Evolutionary conservation across 306 rosid species (phyloP).

Genomic region (Citrullus colocynthis): DNA sequence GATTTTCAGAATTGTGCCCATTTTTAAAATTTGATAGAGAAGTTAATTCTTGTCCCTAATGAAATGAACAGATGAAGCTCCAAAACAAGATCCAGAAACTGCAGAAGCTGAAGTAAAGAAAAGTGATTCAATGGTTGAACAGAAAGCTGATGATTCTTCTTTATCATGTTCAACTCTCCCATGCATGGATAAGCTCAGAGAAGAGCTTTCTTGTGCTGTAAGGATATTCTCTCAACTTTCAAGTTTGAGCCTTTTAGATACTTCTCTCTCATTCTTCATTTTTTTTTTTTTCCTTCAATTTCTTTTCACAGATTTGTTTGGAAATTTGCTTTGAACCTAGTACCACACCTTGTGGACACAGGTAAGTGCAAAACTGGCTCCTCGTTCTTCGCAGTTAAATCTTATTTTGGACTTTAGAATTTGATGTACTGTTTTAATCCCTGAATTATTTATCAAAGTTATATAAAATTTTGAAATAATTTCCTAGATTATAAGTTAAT

Average conservation of each 20-base stretch:
- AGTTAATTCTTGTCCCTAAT: not conserved
- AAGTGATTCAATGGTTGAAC: conserved; percentile 18
- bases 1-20: not conserved
- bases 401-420: not conserved
- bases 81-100: conserved; percentile 18
- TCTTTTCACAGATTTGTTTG: conserved; percentile 58
- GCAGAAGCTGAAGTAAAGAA: conserved; percentile 24
- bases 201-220: conserved; percentile 96
- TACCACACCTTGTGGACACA: conserved; percentile 96
- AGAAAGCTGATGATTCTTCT: conserved; percentile 25
- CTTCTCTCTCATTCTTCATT: not conserved
- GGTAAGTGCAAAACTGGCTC: conserved; percentile 27
- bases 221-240: conserved; percentile 15
- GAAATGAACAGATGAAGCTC: conserved; percentile 26
- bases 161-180: conserved; percentile 38
- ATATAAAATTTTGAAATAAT: too few species aligned
- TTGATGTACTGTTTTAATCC: not conserved
- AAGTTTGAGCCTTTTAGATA: not conserved
- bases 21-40: not conserved
- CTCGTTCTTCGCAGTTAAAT: not conserved
- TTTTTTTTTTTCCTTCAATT: not conserved
- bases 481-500: too few species aligned
- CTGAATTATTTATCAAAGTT: not conserved
- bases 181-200: conserved; percentile 73
- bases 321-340: conserved; percentile 94